Evolutionary conservation across 2,329 filamentous ascomycete genomes (phyloP).

Genomic region (Monosporascus sp.): DNA sequence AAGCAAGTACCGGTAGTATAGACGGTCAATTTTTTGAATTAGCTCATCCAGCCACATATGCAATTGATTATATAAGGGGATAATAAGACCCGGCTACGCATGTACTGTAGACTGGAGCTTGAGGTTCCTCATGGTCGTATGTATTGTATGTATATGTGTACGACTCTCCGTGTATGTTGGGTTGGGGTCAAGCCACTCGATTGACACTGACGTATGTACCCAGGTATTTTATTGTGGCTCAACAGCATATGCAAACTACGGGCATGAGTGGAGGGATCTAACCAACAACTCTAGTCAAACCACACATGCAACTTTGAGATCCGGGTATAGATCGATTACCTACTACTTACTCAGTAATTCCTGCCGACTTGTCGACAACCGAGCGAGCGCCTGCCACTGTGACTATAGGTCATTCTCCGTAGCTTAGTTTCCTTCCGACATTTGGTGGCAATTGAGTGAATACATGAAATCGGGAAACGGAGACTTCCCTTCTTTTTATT

Average conservation of each 20-base stretch:
- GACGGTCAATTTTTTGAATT: no score
- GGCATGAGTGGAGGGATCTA: neutral
- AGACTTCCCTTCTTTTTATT: neutral
- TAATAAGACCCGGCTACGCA: no score
- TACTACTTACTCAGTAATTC: neutral
- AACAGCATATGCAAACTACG: neutral
- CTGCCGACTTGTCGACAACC: neutral
- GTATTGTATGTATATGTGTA: no score
- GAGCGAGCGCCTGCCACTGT: neutral
- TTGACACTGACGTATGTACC: neutral
- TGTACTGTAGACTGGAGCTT: no score
- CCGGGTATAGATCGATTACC: neutral
- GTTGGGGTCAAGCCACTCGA: neutral
- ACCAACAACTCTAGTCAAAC: neutral
- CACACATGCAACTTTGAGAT: neutral
- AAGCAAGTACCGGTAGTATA: no score
- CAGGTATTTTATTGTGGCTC: neutral
- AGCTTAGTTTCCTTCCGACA: neutral
- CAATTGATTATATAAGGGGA: no score
- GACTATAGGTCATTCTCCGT: neutral
- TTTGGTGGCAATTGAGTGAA: neutral
- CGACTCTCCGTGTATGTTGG: no score
- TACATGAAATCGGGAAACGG: neutral
- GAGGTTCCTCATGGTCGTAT: no score
- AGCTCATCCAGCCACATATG: no score